Percentiles rank a stretch among this genome's conserved stretches.
phyloP scores from a whole-genome alignment of 805 yeast genomes.

The Komagataella pastoris region DNA sequence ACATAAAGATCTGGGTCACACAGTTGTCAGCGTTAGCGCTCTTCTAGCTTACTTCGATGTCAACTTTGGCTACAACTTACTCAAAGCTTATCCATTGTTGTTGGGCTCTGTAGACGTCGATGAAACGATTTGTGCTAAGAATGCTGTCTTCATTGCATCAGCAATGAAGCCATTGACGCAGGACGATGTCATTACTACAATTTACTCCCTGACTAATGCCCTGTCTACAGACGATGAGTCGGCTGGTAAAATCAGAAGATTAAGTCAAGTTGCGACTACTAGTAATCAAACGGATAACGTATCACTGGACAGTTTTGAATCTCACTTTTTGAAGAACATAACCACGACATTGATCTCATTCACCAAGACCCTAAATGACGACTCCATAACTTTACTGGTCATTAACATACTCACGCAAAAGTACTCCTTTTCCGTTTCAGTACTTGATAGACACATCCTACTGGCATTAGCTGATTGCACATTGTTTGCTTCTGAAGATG shows the following conservation, averaged over 20 bases:
- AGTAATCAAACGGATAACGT: neutral
- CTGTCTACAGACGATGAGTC: constrained; percentile 40
- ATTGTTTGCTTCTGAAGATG: constrained; percentile 46
- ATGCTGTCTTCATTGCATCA: constrained; percentile 46
- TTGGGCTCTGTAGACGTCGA: constrained; percentile 41
- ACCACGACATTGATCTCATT: constrained; percentile 56
- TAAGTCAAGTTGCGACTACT: neutral
- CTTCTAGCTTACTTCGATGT: constrained; percentile 19
- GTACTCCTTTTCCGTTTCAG: constrained; percentile 30
- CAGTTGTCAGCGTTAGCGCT: constrained; percentile 21
- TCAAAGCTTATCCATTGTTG: constrained; percentile 29
- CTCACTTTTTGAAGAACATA: constrained; percentile 43
- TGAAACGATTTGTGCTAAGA: constrained; percentile 29
- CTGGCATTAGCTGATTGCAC: constrained; percentile 54
- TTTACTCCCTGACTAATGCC: constrained; percentile 72
- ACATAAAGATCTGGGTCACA: constrained; percentile 8
- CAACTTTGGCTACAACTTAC: constrained; percentile 24
- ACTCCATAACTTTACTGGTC: constrained; percentile 62
- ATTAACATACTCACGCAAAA: constrained; percentile 78
- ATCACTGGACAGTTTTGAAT: neutral
- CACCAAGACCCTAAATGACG: constrained; percentile 53
- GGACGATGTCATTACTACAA: constrained; percentile 71
- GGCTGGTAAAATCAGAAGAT: constrained; percentile 4
- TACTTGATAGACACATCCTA: constrained; percentile 41
- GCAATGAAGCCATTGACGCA: constrained; percentile 62